These are phyloP conservation scores for Trichoderma guizhouense DNA, from an alignment of 2,329 filamentous ascomycete genomes.

Conservation along the genomic window DNA sequence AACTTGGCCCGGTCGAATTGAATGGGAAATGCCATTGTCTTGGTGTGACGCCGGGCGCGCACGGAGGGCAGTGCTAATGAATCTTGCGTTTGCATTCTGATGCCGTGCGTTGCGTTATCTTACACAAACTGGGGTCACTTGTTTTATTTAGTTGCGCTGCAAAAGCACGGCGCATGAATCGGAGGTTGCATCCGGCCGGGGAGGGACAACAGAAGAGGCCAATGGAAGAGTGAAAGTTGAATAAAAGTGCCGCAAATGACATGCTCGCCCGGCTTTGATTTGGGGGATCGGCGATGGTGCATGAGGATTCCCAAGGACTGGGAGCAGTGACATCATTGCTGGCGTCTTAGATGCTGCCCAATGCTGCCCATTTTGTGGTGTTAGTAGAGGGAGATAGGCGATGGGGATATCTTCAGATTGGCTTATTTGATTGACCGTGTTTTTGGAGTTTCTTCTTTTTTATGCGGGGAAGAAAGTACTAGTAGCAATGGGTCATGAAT, in stretches of 20 bases:
- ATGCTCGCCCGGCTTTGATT: background rate
- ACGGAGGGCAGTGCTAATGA: background rate
- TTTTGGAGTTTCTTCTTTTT: background rate
- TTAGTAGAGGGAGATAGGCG: background rate
- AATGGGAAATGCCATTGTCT: background rate
- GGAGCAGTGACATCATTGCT: constrained; percentile 5
- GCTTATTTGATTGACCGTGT: background rate
- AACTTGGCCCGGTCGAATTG: background rate
- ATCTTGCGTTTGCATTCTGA: background rate
- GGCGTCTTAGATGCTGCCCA: background rate
- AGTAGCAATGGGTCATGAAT: background rate
- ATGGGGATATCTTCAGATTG: background rate
- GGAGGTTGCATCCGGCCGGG: background rate
- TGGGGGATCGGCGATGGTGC: constrained; percentile 2
- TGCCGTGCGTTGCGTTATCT: background rate
- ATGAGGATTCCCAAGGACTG: background rate
- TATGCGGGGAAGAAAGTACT: background rate
- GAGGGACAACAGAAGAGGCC: background rate
- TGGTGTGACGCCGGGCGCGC: background rate
- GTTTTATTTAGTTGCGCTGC: background rate
- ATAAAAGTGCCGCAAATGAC: background rate
- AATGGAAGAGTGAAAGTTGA: background rate
- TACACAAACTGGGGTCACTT: background rate
- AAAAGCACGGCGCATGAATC: background rate
- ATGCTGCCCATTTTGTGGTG: background rate